Conservation (phyloP, 805 yeast genomes). For the Cephaloascus fragrans region DNA sequence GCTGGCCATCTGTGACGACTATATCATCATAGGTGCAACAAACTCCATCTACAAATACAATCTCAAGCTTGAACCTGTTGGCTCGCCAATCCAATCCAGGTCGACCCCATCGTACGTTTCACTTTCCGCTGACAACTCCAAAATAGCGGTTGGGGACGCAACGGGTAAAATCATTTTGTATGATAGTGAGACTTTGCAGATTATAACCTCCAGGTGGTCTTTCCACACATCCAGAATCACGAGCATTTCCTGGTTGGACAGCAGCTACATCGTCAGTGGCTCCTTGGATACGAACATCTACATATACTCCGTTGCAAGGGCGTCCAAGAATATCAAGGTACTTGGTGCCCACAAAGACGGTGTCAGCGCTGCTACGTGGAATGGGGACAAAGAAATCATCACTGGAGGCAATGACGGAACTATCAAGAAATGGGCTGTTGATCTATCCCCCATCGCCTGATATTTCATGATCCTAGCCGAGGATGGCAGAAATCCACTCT, state of each 20-base stretch:
- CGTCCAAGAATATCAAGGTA: constrained; percentile 65
- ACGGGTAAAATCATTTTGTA: constrained; percentile 81
- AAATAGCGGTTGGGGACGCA: constrained; percentile 77
- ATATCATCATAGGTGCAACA: constrained; percentile 42
- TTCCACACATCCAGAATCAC: constrained; percentile 83
- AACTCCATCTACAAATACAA: constrained; percentile 26
- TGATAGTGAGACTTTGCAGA: constrained; percentile 37
- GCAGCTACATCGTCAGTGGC: constrained; percentile 64
- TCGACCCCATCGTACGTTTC: constrained; percentile 54
- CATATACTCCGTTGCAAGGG: constrained; percentile 70
- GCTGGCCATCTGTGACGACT: constrained; percentile 29
- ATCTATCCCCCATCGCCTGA: too few species aligned
- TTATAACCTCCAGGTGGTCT: constrained; percentile 87
- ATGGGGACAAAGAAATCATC: constrained; percentile 36
- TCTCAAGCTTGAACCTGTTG: constrained; percentile 15
- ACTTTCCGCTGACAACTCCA: constrained; percentile 61
- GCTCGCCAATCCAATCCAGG: constrained; percentile 34
- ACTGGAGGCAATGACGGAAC: constrained; percentile 79
- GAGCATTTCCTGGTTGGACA: constrained; percentile 75
- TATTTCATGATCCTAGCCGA: too few species aligned
- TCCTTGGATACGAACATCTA: constrained; percentile 78
- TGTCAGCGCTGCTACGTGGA: constrained; percentile 68
- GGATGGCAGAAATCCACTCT: too few species aligned
- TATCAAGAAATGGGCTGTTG: constrained; percentile 62
- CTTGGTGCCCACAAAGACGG: constrained; percentile 87